Conservation (phyloP, 208 protist species). For the Entamoeba invadens region DNA sequence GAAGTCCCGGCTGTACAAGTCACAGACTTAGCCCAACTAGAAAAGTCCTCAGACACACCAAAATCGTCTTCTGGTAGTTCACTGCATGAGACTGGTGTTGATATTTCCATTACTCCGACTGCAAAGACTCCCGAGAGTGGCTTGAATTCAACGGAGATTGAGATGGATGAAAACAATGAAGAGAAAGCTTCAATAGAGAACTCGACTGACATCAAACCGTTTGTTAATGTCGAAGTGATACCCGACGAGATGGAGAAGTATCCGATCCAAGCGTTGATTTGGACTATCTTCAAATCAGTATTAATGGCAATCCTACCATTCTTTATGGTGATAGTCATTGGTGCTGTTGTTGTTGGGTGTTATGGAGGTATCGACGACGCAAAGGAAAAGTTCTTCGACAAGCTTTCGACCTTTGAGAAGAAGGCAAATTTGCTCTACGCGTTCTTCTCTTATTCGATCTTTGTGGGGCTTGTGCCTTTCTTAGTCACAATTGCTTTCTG, state of each 20-base stretch:
- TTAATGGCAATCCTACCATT: background rate
- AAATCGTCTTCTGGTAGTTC: too few species aligned
- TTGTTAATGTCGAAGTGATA: background rate
- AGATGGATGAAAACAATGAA: background rate
- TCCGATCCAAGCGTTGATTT: background rate
- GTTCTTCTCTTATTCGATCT: background rate
- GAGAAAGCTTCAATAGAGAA: too few species aligned
- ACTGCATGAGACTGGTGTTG: too few species aligned
- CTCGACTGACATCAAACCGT: too few species aligned
- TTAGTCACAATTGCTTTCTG: too few species aligned
- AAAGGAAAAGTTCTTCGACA: background rate
- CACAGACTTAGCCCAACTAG: too few species aligned
- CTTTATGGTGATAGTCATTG: background rate
- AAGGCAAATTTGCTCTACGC: background rate
- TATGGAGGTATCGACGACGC: background rate
- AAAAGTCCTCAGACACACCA: too few species aligned
- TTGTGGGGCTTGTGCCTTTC: background rate
- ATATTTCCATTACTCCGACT: too few species aligned
- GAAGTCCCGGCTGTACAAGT: too few species aligned
- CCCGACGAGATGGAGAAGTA: background rate
- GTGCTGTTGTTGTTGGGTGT: background rate
- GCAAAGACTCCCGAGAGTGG: too few species aligned
- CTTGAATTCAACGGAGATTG: too few species aligned
- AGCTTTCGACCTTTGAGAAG: background rate
- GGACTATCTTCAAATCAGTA: background rate